Conservation (phyloP, 148 eudicot genomes). For the Nepenthes gracilis region DNA sequence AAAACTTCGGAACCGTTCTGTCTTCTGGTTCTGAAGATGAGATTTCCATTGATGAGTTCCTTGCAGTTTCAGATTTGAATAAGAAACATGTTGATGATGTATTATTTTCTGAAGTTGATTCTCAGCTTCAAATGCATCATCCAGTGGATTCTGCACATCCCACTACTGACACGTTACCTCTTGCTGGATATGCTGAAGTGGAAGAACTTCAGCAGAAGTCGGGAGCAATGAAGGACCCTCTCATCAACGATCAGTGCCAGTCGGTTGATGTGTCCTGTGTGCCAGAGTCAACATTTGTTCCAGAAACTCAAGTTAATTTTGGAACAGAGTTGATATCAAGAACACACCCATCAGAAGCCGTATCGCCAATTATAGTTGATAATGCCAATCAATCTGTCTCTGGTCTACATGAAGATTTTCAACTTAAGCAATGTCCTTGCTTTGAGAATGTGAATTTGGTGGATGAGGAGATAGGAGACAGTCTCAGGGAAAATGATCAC, state of each 20-base stretch:
- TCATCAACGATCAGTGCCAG: constrained; percentile 22
- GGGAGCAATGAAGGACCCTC: constrained; percentile 18
- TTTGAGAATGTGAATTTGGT: constrained; percentile 13
- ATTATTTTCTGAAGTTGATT: constrained; percentile 13
- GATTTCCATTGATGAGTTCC: constrained; percentile 15
- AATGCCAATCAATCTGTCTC: constrained; percentile 13
- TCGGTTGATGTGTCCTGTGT: constrained; percentile 54
- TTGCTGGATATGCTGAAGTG: constrained; percentile 10
- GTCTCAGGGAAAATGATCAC: constrained; percentile 37
- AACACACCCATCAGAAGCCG: constrained; percentile 20
- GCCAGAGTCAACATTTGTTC: constrained; percentile 84
- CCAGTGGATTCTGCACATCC: constrained; percentile 17
- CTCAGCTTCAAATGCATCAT: constrained; percentile 14
- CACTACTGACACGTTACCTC: constrained; percentile 8
- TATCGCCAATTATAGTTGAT: constrained; percentile 16
- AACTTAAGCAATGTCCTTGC: constrained; percentile 10
- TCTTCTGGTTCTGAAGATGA: constrained; percentile 72
- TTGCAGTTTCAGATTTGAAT: constrained; percentile 11
- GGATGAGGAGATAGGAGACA: constrained; percentile 57
- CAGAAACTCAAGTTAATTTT: constrained; percentile 58
- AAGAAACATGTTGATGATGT: not conserved
- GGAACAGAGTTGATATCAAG: constrained; percentile 25
- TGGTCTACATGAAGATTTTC: constrained; percentile 13
- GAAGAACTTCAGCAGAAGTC: constrained; percentile 25
- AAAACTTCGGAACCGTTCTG: constrained; percentile 37